Base-by-base conservation (phyloP, 805 yeast species). In the Hanseniaspora valbyensis region DNA sequence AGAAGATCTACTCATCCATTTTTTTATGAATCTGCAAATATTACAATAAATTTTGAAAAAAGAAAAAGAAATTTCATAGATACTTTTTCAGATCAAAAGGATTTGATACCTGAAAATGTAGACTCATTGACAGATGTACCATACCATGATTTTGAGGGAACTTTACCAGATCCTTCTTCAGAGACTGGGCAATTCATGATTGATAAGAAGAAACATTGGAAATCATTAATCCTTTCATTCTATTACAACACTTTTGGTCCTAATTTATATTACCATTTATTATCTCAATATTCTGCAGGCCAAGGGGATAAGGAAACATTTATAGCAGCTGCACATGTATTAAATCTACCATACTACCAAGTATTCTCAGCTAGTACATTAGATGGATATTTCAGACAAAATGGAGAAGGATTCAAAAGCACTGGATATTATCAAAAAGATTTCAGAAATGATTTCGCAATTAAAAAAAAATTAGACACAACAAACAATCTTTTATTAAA, bases 281-380 rank as follows among this genome's bases (percentile, higher is more conserved):
- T 83, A 55, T 76, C 85, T 0, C 92, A 83, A 62, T 86, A 86
- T 10, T 73, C 78, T 28, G 83, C 86, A 2, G 90, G 89, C 16
- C 83, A 81, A 62, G 89, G 89, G 50, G 90, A 83, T 60, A 82
- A 82, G 59, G 89, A 83, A 56, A 81, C 89, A 0, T 81, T 82
- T 59, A 74, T 77, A 18, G 74, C 81, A 1, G 85, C 84, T 0
- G 80, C 84, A 1, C 68, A 70, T 36, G 81, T 67, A 0, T 58
- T 72, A 58, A 55, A 60, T 0, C 64, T 68, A 44, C 68, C 73
- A 2, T 77, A 67, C 62, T 73, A 70, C 61, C 85, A 79, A 61
- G 70, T 74, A 3, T 62, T 65, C 48, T 57, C 64, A 1, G 59
- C 61, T 22, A 66, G 69, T 0, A 59, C 59, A 8, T 63, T 71